Evolutionary conservation across 2,329 filamentous ascomycete genomes (phyloP).

Genomic region (Talaromyces sp.): DNA sequence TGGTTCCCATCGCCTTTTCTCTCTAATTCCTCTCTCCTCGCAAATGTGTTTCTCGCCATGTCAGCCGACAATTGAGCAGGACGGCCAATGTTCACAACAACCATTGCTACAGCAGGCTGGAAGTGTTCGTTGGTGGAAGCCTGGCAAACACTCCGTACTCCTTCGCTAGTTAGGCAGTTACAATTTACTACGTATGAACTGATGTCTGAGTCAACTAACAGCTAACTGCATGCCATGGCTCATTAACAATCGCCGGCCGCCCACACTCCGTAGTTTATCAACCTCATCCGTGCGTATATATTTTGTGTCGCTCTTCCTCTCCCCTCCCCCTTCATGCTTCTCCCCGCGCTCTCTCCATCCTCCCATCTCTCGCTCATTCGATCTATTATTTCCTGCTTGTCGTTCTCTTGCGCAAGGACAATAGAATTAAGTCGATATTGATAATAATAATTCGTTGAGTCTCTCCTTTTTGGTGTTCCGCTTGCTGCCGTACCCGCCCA

Average conservation of each 20-base stretch:
- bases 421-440: background rate
- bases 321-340: constrained; percentile 15
- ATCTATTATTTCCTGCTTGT: constrained; percentile 37
- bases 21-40: background rate
- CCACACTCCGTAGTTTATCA: background rate
- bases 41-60: background rate
- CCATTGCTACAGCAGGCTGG: background rate
- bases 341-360: constrained; percentile 14
- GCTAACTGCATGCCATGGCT: background rate
- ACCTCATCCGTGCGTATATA: background rate
- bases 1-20: background rate
- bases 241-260: background rate
- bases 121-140: background rate
- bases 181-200: background rate
- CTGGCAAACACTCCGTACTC: background rate
- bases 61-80: background rate
- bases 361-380: constrained; percentile 38
- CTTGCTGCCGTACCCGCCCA: constrained; percentile 13
- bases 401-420: constrained; percentile 20
- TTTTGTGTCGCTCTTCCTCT: constrained; percentile 11
- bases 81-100: background rate
- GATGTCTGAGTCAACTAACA: background rate
- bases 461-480: constrained; percentile 13
- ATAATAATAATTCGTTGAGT: background rate
- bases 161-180: background rate